Conservation (phyloP, 345 rosid species). For the Corymbia maculata region DNA sequence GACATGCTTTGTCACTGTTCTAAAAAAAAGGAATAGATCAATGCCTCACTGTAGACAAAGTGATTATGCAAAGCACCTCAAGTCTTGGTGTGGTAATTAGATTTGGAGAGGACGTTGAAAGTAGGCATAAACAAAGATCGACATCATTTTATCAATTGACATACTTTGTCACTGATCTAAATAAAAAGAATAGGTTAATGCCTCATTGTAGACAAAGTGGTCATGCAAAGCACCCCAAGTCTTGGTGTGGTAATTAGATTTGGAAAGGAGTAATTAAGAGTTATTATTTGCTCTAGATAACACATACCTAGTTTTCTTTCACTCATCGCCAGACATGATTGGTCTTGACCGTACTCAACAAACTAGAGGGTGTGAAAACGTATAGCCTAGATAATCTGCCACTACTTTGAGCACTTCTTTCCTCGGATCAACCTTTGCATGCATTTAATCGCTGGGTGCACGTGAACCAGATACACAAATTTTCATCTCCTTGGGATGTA, state of each 20-base stretch:
- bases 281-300: not conserved
- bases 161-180: not conserved
- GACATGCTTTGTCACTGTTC: not conserved
- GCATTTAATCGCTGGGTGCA: not conserved
- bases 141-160: accelerated
- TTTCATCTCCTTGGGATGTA: not conserved
- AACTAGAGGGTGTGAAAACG: not conserved
- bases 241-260: not conserved
- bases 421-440: not conserved
- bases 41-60: accelerated
- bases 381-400: not conserved
- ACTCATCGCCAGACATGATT: not conserved
- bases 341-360: not conserved
- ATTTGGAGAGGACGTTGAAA: not conserved
- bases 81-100: not conserved
- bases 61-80: accelerated
- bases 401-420: not conserved
- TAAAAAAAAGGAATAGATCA: too few species aligned
- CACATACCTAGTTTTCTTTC: not conserved
- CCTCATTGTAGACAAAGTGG: not conserved
- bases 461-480: not conserved
- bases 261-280: not conserved
- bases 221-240: accelerated
- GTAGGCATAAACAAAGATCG: too few species aligned
- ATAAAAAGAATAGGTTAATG: too few species aligned